Base-by-base conservation (phyloP, 345 rosid species). In the Erysimum cheiranthoides region DNA sequence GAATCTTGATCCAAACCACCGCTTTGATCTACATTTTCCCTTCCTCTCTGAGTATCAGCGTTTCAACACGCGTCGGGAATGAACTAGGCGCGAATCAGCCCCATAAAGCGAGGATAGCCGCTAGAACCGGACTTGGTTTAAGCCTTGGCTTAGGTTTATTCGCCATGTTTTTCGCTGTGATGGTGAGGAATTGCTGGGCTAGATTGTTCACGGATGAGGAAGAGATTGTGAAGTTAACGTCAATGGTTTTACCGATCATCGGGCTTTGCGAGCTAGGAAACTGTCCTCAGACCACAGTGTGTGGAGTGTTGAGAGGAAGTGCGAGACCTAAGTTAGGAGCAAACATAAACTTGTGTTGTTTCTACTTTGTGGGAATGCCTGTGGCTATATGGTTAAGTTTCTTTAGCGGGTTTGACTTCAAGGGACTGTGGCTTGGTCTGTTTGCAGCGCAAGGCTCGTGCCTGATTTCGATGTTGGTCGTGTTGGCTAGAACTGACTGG, bases 251-350 rank as follows among this genome's bases (percentile, higher is more conserved):
- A 83, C 97, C 95, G 8, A 89, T 93, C 47, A 84, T 90, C 10
- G 98, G 97, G 51, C 80, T 90, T 2, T 93, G 98, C 62, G 98
- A 93, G 76, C 86, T 93, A 11, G 98, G 98, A 12, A 93, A 90
- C 69, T 93, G 98, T 70, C 95, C 98, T 3, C 96, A 93, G 68
- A 93, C 98, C 5, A 87, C 93, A 11, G 82, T 87, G 0, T 93
- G 98, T 51, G 98, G 98, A 2, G 95, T 91, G 3, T 51, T 93
- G 59, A 79, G 98, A 80, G 98, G 98, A 39, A 85, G 89, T 1
- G 98, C 97, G 0, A 84, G 97, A 54, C 98, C 98, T 5, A 89
- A 87, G 59, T 35, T 89, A 61, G 98, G 90, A 56, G 98, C 98
- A 11, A 88, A 89, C 78, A 85, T 93, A 49, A 93, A 93, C 82